Percentiles rank a stretch among this genome's conserved stretches.
These are phyloP conservation scores for Casaregolazyma suthepensis DNA, from an alignment of 1,139 yeast species.

Conservation along the genomic window DNA sequence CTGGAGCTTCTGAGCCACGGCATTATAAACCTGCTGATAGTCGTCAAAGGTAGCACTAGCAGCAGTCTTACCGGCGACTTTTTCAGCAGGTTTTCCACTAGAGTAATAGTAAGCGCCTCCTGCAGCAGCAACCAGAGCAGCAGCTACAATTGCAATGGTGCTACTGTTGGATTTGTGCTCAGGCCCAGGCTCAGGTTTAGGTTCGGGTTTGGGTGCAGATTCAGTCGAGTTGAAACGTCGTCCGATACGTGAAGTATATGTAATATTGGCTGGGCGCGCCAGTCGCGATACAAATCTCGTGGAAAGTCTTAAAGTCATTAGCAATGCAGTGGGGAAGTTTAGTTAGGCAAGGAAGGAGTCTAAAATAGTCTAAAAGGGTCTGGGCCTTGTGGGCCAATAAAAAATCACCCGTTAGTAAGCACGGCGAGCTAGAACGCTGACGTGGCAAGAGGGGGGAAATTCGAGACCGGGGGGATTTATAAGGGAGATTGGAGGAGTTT, in stretches of 20 bases:
- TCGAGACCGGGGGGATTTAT: background rate
- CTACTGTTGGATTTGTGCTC: slow-evolving; percentile 8
- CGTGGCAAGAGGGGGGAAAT: background rate
- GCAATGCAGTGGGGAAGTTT: background rate
- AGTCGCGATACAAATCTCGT: background rate
- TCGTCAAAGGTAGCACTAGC: slow-evolving; percentile 42
- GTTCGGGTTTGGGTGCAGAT: background rate
- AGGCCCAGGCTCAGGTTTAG: slow-evolving; percentile 3
- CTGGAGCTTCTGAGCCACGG: slow-evolving; percentile 63
- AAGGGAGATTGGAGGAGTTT: too few relatives aligned
- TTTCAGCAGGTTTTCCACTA: slow-evolving; percentile 22
- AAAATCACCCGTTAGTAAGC: background rate
- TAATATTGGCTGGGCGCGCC: background rate
- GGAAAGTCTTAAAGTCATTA: background rate
- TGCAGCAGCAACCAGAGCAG: slow-evolving; percentile 17
- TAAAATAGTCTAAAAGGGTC: background rate
- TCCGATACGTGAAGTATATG: background rate
- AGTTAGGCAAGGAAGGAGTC: background rate
- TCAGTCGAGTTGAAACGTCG: background rate
- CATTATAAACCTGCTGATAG: slow-evolving; percentile 73
- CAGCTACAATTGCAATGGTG: slow-evolving; percentile 11
- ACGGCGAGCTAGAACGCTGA: background rate
- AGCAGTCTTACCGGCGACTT: slow-evolving; percentile 17
- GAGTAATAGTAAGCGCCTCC: slow-evolving; percentile 24
- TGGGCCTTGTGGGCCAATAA: background rate